Evolutionary conservation across 2,329 filamentous ascomycete species (phyloP).

Genomic region (Dothideomycetes sp.): DNA sequence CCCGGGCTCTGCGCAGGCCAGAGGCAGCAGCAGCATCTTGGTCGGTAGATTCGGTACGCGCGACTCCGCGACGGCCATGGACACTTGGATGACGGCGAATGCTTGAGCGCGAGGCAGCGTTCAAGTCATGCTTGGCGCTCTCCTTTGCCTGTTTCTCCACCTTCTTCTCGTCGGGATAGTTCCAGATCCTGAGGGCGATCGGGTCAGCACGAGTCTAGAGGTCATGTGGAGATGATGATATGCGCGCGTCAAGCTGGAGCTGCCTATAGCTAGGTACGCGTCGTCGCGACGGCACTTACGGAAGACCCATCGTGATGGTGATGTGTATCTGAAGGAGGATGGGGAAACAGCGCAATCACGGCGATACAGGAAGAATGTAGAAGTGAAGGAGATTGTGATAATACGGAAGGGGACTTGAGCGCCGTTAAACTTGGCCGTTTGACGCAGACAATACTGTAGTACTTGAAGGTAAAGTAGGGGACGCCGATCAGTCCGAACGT

Average conservation of each 20-base stretch:
- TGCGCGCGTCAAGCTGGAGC: background rate
- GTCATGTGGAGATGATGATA: background rate
- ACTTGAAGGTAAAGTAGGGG: no score
- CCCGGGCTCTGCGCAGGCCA: conserved; percentile 11
- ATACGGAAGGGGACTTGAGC: no score
- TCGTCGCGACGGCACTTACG: conserved; percentile 4
- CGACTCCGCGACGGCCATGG: conserved; percentile 10
- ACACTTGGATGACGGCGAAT: conserved; percentile 39
- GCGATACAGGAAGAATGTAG: no score
- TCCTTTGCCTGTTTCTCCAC: conserved; percentile 25
- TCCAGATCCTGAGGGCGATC: conserved; percentile 36
- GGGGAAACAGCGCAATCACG: no score
- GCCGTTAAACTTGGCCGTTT: no score
- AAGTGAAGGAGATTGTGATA: no score
- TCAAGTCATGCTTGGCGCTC: conserved; percentile 39
- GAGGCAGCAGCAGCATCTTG: background rate
- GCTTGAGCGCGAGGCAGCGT: conserved; percentile 42
- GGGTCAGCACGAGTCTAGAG: background rate
- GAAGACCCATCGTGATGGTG: conserved; percentile 9
- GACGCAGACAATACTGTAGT: no score
- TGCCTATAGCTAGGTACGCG: background rate
- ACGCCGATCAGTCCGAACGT: no score
- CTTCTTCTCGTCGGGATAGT: conserved; percentile 37
- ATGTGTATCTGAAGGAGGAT: background rate
- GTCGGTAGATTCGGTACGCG: background rate